Conservation (phyloP, 352 stramenopile genomes). For the Globisporangium echinulatum region DNA sequence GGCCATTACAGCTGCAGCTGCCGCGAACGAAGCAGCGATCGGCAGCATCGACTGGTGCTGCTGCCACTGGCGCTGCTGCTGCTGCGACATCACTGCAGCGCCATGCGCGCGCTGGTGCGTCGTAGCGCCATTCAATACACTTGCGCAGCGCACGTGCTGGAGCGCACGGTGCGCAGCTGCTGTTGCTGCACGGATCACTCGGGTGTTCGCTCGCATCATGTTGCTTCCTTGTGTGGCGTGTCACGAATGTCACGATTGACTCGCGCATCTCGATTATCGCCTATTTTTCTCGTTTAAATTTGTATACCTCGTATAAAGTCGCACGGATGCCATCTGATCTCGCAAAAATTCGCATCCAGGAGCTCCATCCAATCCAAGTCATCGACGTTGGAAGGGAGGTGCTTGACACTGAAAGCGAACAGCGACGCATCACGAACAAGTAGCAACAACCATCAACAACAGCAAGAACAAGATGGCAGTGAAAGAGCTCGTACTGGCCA, state of each 20-base stretch:
- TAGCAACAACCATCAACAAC: not conserved
- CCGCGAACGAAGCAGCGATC: not conserved
- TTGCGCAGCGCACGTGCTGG: constrained; percentile 8
- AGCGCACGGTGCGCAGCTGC: constrained; percentile 1
- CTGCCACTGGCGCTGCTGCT: too few species aligned
- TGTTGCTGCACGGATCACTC: not conserved
- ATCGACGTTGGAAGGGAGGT: not conserved
- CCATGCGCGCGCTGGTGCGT: not conserved
- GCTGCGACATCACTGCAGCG: not conserved
- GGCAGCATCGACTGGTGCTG: not conserved
- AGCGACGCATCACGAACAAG: not conserved
- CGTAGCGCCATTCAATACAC: not conserved
- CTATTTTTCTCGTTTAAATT: not conserved
- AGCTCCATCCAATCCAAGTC: constrained; percentile 2
- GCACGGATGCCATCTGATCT: not conserved
- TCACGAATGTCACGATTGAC: not conserved
- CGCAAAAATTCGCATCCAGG: not conserved
- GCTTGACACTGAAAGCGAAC: not conserved
- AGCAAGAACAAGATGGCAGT: constrained; percentile 17
- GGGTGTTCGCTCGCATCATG: not conserved
- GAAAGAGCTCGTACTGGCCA: constrained; percentile 63
- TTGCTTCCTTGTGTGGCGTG: not conserved
- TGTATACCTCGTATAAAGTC: not conserved
- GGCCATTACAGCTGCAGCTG: constrained; percentile 4
- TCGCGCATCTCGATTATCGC: not conserved